Evolutionary conservation across 139 green algal species (phyloP), one percentile per base, ranked within the genome.

Genomic region (Coelastrella sp.): DNA sequence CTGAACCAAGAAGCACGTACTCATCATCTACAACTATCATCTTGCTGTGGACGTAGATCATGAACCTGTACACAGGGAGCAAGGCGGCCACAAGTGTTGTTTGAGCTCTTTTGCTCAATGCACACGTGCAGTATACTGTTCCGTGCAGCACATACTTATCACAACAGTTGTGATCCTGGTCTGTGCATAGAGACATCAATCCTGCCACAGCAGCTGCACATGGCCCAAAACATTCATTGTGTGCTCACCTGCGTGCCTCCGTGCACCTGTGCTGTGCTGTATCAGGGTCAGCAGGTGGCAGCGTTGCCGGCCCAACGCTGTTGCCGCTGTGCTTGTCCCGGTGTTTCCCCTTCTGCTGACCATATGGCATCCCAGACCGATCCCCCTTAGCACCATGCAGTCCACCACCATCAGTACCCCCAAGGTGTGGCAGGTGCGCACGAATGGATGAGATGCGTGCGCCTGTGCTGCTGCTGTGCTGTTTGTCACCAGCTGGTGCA

Each of bases 21-120:
- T 93, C 93, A 75, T 96, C 94, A 75, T 97, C 95, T 32, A 94
- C 90, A 56, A 95, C 87, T 78, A 93, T 90, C 58, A 96, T 54
- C 92, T 96, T 96, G 87, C 89, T 92, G 90, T 96, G 94, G 68
- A 96, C 93, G 81, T 96, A 96, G 78, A 96, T 92, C 91, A 95
- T 94, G 61, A 71, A 71, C 61, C 61, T 71, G 61, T 13, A 71
- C 61, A 71, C 61, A 71, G 10, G 8, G 10, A 19, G 61, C 61
- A 71, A 19, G 61, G 61, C 61, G 8, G 61, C 11, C 11, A 71
- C 61, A 71, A 19, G 8, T 71, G 61, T 19, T 7, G 61, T 2
- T 13, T 13, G 11, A 13, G 10, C 61, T 19, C 11, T 19, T 10
- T 71, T 10, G 61, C 61, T 71, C 61, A 13, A 71, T 47, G 1